Evolutionary conservation across 768 basidiomycete genomes (phyloP), one percentile per base, ranked within the genome.

Genomic region (Omphalotus guepiniiformis): DNA sequence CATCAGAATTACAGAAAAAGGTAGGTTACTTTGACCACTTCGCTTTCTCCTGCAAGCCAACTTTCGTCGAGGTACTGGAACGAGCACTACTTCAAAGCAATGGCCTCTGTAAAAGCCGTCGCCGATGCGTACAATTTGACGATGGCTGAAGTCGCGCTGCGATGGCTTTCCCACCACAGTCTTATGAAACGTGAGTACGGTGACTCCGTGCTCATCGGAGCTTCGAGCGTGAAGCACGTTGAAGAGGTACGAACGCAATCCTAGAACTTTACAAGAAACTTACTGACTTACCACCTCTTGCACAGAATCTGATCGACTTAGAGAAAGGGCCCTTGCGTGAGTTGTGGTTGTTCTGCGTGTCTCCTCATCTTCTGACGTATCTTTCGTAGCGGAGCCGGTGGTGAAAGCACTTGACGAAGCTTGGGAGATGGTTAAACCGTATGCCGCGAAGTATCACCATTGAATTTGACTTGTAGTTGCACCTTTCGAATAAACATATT

Each of bases 111-210:
- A 48, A 63, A 69, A 12, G 62, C 60, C 2, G 75, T 69, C 8
- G 72, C 74, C 4, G 71, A 70, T 28, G 73, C 70, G 40, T 65
- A 80, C 50, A 52, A 61, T 35, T 57, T 83, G 3, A 70, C 72
- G 0, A 62, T 80, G 47, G 67, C 72, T 2, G 79, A 83, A 60
- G 69, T 80, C 3, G 78, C 80, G 1, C 62, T 82, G 39, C 69
- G 82, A n/a, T 84, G 82, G 82, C 66, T 75, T 42, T 75, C 80
- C 43, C 73, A 83, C 48, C 81, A 83, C 51, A 77, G 75, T 5
- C 48, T 65, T 2, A 56, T 83, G 40, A 69, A 73, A 53, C 62
- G 70, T 6, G 75, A 78, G 51, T 54, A 67, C 21, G 72, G 75
- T 9, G 76, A 79, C 53, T 60, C 74, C 19, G 64, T 83, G 47